Evolutionary conservation across 2,329 filamentous ascomycete genomes (phyloP).

Genomic region (Cladorrhinum sp.): DNA sequence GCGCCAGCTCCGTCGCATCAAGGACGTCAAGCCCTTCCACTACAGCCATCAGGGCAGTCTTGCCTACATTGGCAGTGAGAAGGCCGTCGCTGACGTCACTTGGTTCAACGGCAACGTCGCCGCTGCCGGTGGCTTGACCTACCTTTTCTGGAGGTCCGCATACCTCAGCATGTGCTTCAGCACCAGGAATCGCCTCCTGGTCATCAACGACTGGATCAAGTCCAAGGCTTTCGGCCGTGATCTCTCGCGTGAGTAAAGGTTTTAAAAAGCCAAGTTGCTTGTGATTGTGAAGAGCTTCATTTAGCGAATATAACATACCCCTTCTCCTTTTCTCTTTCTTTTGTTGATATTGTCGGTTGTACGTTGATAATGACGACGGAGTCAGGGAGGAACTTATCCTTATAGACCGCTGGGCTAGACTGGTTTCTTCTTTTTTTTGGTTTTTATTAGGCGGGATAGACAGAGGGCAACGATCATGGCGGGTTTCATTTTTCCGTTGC

Average conservation of each 20-base stretch:
- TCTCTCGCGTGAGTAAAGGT: slow-evolving; percentile 72
- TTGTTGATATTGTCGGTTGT: neutral
- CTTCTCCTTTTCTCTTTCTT: slow-evolving; percentile 7
- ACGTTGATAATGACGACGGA: slow-evolving; percentile 21
- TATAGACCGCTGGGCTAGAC: slow-evolving; percentile 24
- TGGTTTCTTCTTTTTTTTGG: slow-evolving; percentile 16
- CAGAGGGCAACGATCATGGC: slow-evolving; percentile 15
- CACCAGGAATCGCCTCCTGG: slow-evolving; percentile 91
- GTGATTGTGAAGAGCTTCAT: slow-evolving; percentile 7
- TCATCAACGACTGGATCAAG: slow-evolving; percentile 94
- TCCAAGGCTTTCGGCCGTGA: slow-evolving; percentile 95
- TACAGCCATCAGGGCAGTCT: slow-evolving; percentile 97
- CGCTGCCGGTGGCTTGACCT: slow-evolving; percentile 88
- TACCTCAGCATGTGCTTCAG: slow-evolving; percentile 99
- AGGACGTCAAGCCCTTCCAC: slow-evolving; percentile 95
- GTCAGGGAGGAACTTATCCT: slow-evolving; percentile 18
- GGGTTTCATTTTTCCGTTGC: slow-evolving; percentile 6
- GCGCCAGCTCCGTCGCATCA: slow-evolving; percentile 81
- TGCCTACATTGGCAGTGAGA: slow-evolving; percentile 97
- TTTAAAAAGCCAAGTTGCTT: neutral
- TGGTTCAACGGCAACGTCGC: slow-evolving; percentile 98
- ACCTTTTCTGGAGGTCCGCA: slow-evolving; percentile 96
- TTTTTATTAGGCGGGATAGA: slow-evolving; percentile 19
- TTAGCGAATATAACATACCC: slow-evolving; percentile 6
- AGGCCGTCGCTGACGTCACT: slow-evolving; percentile 90